phyloP scores from a whole-genome alignment of 225 moss, liverwort and hornwort species.

The Antitrichia curtipendula region DNA sequence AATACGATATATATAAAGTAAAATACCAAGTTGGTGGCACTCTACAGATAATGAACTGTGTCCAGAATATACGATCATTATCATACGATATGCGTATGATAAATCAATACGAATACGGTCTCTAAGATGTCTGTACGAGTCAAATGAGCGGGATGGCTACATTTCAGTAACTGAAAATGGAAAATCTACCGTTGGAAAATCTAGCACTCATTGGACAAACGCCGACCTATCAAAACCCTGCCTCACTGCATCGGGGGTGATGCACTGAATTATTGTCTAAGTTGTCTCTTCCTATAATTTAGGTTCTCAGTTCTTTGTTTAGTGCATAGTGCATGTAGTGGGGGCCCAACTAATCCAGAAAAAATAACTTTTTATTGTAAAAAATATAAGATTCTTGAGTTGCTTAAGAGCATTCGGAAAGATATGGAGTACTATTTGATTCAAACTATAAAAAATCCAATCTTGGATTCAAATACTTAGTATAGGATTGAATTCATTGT shows the following conservation, averaged over 20 bases:
- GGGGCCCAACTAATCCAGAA: too few relatives aligned
- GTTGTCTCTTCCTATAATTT: not conserved
- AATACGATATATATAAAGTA: not conserved
- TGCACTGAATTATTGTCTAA: not conserved
- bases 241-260: not conserved
- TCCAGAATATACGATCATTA: not conserved
- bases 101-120: fast-evolving
- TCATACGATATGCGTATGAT: fast-evolving
- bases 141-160: fast-evolving
- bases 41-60: not conserved
- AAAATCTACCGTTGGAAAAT: not conserved
- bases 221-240: too few relatives aligned
- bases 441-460: not conserved
- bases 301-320: not conserved
- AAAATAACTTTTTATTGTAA: not conserved
- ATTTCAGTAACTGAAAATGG: not conserved
- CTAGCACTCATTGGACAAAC: not conserved
- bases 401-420: not conserved
- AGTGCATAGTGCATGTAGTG: not conserved
- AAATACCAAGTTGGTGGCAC: too few relatives aligned
- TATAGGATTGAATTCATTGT: not conserved
- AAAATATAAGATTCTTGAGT: not conserved
- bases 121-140: not conserved
- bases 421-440: not conserved
- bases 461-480: too few relatives aligned